Base-by-base conservation (phyloP, 169 alveolate genomes). In the Plasmodium falciparum region DNA sequence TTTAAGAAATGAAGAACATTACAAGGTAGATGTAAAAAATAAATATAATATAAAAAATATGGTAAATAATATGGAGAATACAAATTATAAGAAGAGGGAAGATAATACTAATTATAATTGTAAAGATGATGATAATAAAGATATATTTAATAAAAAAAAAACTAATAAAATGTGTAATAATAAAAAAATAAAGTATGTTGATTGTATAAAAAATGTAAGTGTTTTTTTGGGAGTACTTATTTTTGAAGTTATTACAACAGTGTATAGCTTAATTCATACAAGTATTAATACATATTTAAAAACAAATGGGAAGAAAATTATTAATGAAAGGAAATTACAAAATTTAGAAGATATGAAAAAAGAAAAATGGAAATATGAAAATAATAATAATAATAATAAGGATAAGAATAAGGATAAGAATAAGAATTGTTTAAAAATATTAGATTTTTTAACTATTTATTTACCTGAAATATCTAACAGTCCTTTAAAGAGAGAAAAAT, bases 361-460 rank as follows among this genome's bases (percentile, higher is more conserved):
- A 45, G 22, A 26, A 24, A 13, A n/a, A 54, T 15, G 12, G 13
- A 17, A 3, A 11, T 15, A 13, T n/a, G 33, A 3, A 29, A 73
- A 20, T 45, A 22, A 20, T 20, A 20, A 13, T n/a, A 17, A 3
- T 15, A 73, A 20, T 45, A 22, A 20, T 20, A 20, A 20, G 22
- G 0, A 20, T 20, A 20, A 0, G 22, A 0, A 20, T 20, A 39
- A 33, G 26, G 54, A 70, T 62, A 62, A 24, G 22, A 15, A 62
- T 62, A 13, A 24, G 24, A 62, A 62, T 24, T 49, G 73, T 6
- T 78, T 65, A 43, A 78, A 78, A 45, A 70, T 78, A 8, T 24
- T 78, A 17, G 89, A 78, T 12, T 78, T 78, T 52, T 13, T 78
- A 5, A 78, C 89, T 12, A 78, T 78, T 2, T 78, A 78, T 66